Evolutionary conservation across 2,329 filamentous ascomycete genomes (phyloP).

Genomic region (Capronia epimyces): DNA sequence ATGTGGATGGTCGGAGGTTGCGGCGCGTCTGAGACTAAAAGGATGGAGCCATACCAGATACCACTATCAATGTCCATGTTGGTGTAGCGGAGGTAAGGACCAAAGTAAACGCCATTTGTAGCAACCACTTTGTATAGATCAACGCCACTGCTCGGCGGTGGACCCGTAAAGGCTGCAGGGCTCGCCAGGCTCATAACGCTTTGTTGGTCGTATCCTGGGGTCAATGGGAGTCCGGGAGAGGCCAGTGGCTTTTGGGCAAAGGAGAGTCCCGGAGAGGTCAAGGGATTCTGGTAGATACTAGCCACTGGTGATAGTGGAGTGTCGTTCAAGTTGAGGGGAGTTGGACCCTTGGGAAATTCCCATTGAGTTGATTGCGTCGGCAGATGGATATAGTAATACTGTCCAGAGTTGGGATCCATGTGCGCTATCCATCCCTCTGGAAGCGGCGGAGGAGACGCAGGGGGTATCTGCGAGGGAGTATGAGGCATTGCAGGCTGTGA

Average conservation of each 20-base stretch:
- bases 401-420: constrained; percentile 87
- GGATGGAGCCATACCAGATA: constrained; percentile 85
- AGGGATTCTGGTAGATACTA: constrained; percentile 66
- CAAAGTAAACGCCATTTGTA: constrained; percentile 96
- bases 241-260: constrained; percentile 59
- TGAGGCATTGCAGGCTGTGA: constrained; percentile 17
- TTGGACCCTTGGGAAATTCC: constrained; percentile 97
- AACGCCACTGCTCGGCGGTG: constrained; percentile 81
- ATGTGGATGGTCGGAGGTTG: constrained; percentile 95
- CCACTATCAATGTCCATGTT: constrained; percentile 96
- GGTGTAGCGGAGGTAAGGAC: constrained; percentile 87
- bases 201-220: constrained; percentile 70
- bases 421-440: constrained; percentile 99
- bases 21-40: constrained; percentile 83
- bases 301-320: constrained; percentile 76
- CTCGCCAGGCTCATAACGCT: constrained; percentile 80
- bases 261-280: constrained; percentile 63
- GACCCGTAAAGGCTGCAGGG: constrained; percentile 76
- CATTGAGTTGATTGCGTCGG: constrained; percentile 94
- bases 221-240: constrained; percentile 77
- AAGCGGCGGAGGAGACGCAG: constrained; percentile 81
- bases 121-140: constrained; percentile 91
- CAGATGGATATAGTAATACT: constrained; percentile 98
- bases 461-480: constrained; percentile 48
- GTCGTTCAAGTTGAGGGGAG: constrained; percentile 76